These are phyloP conservation scores for Lachancea mirantina DNA, from an alignment of 805 yeast genomes.

Conservation along the genomic window DNA sequence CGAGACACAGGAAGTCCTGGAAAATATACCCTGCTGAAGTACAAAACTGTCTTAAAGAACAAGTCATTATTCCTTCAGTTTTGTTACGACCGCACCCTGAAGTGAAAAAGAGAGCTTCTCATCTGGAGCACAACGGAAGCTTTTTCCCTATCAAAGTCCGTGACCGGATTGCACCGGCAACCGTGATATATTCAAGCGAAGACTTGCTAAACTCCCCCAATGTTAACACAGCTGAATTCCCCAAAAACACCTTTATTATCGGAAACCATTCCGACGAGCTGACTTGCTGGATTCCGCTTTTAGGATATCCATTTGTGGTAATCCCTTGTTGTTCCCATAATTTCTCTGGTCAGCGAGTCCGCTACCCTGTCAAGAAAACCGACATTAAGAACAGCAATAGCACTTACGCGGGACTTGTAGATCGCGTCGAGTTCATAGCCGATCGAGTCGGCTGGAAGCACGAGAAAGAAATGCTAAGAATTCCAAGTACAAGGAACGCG, in stretches of 20 bases:
- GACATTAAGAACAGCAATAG: slow-evolving; percentile 35
- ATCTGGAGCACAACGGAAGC: slow-evolving; percentile 53
- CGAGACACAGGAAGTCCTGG: slow-evolving; percentile 88
- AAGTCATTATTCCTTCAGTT: slow-evolving; percentile 74
- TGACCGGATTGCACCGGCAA: slow-evolving; percentile 39
- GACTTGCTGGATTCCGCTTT: slow-evolving; percentile 89
- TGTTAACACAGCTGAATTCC: slow-evolving; percentile 59
- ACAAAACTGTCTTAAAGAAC: slow-evolving; percentile 54
- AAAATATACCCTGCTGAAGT: slow-evolving; percentile 59
- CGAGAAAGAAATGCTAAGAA: slow-evolving; percentile 79
- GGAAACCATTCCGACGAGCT: slow-evolving; percentile 95
- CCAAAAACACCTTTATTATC: slow-evolving; percentile 67
- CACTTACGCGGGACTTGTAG: slow-evolving; percentile 79
- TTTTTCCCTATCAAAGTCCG: slow-evolving; percentile 36
- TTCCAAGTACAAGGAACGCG: slow-evolving; percentile 90
- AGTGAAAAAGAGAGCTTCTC: slow-evolving; percentile 45
- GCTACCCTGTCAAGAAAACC: slow-evolving; percentile 48
- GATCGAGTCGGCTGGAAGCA: slow-evolving; percentile 72
- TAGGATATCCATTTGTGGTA: slow-evolving; percentile 81
- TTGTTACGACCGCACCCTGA: slow-evolving; percentile 66
- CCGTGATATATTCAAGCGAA: slow-evolving; percentile 31
- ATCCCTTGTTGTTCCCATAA: slow-evolving; percentile 95
- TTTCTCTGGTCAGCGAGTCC: slow-evolving; percentile 62
- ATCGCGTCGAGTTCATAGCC: slow-evolving; percentile 70
- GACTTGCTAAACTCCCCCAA: slow-evolving; percentile 44